Evolutionary conservation across 2,329 filamentous ascomycete species (phyloP).

Genomic region (Pseudogymnoascus sp.): DNA sequence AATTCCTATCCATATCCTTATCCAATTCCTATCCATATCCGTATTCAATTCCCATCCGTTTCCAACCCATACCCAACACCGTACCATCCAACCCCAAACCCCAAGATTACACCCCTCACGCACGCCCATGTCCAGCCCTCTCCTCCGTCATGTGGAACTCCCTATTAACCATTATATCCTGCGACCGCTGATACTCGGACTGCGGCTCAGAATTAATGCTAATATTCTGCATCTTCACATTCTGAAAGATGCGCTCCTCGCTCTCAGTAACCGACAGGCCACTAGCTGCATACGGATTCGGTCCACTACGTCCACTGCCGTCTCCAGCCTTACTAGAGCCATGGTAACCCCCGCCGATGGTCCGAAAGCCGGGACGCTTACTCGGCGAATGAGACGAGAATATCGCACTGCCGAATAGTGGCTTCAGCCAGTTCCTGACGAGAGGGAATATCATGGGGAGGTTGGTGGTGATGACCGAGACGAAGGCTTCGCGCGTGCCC

Average conservation of each 20-base stretch:
- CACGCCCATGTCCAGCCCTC: background rate
- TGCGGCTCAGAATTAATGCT: slow-evolving; percentile 20
- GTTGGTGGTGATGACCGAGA: slow-evolving; percentile 33
- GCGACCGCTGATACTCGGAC: slow-evolving; percentile 15
- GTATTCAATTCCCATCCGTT: too few relatives aligned
- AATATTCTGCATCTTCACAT: slow-evolving; percentile 35
- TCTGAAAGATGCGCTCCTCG: slow-evolving; percentile 38
- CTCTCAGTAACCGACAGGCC: slow-evolving; percentile 36
- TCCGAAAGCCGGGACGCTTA: slow-evolving; percentile 34
- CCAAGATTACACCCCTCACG: slow-evolving; percentile 10
- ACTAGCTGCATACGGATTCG: slow-evolving; percentile 30
- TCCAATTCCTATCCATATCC: too few relatives aligned
- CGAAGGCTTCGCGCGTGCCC: slow-evolving; percentile 32
- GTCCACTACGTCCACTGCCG: slow-evolving; percentile 27
- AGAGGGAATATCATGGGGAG: slow-evolving; percentile 39
- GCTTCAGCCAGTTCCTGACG: slow-evolving; percentile 33
- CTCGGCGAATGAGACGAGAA: slow-evolving; percentile 33
- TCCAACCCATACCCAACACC: background rate
- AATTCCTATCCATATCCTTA: too few relatives aligned
- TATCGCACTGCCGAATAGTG: slow-evolving; percentile 32
- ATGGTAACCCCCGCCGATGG: slow-evolving; percentile 32
- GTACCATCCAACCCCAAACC: background rate
- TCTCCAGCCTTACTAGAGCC: slow-evolving; percentile 24
- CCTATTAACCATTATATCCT: slow-evolving; percentile 33
- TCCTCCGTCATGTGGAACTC: slow-evolving; percentile 15